These are phyloP conservation scores for Posidonia australis DNA, from an alignment of 106 monocot species.

Conservation along the genomic window DNA sequence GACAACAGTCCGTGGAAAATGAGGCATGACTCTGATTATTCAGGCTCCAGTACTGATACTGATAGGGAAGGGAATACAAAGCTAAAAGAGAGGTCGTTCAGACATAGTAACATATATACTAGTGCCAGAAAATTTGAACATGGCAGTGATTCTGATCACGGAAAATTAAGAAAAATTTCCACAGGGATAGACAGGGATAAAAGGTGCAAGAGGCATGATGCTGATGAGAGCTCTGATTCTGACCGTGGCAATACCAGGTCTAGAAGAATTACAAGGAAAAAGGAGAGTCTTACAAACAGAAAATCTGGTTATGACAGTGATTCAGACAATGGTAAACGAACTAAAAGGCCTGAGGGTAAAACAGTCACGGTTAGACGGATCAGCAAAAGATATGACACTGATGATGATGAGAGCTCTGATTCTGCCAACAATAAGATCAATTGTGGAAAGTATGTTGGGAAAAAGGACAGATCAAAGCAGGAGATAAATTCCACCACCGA, in stretches of 20 bases:
- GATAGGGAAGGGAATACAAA: constrained; percentile 9
- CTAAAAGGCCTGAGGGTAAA: not conserved
- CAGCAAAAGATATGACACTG: constrained; percentile 8
- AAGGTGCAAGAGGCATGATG: not conserved
- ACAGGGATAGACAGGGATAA: not conserved
- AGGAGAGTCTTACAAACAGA: not conserved
- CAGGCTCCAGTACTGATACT: constrained; percentile 8
- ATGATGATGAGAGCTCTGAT: constrained; percentile 10
- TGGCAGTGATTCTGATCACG: not conserved
- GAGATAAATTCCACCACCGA: constrained; percentile 8
- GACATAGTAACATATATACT: not conserved
- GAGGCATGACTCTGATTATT: constrained; percentile 14
- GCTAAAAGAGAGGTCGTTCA: not conserved
- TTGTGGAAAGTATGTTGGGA: not conserved
- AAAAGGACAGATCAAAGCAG: too few relatives aligned
- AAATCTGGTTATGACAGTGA: not conserved
- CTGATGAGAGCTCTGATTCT: not conserved
- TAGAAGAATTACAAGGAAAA: constrained; percentile 1
- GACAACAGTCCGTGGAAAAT: not conserved
- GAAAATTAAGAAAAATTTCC: not conserved
- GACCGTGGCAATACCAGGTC: not conserved
- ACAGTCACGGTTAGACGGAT: not conserved
- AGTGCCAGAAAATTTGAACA: not conserved
- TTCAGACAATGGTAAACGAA: not conserved
- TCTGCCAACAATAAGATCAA: not conserved